A percentile compares a stretch with the other conserved stretches of the same genome.
These are phyloP conservation scores for Aspergillus ustus DNA, from an alignment of 2,329 filamentous ascomycete species.

Conservation along the genomic window DNA sequence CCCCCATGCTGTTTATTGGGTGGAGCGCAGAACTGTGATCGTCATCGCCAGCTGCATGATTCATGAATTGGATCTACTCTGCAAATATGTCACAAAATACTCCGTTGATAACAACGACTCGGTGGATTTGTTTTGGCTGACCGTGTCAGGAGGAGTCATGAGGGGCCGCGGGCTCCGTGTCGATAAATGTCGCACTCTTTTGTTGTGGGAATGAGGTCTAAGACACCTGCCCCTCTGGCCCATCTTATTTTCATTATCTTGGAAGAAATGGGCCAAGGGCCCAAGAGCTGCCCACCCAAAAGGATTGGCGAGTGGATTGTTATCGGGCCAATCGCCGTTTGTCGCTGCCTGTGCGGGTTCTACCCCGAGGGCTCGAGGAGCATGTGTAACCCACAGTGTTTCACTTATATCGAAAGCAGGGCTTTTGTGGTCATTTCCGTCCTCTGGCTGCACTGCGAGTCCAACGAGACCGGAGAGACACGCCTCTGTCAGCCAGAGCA, in stretches of 20 bases:
- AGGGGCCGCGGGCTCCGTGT: background rate
- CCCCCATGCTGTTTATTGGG: background rate
- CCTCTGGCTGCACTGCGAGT: background rate
- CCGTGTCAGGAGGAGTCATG: background rate
- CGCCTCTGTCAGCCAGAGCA: background rate
- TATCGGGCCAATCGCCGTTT: slow-evolving; percentile 9
- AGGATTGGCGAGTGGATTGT: background rate
- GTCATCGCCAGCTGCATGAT: background rate
- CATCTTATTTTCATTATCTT: background rate
- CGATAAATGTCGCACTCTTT: background rate
- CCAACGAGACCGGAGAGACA: background rate
- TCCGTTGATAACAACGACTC: background rate
- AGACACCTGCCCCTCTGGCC: background rate
- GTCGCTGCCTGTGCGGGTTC: background rate
- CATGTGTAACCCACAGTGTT: background rate
- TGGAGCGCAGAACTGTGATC: background rate
- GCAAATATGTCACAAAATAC: background rate
- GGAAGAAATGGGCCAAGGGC: background rate
- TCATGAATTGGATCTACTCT: background rate
- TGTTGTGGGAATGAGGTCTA: background rate
- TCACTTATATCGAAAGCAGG: background rate
- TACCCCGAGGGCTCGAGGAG: background rate
- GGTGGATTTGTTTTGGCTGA: background rate
- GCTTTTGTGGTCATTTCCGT: background rate
- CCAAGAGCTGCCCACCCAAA: background rate